Conservation (phyloP, 352 stramenopile genomes). For the Phytophthora colocasiae region DNA sequence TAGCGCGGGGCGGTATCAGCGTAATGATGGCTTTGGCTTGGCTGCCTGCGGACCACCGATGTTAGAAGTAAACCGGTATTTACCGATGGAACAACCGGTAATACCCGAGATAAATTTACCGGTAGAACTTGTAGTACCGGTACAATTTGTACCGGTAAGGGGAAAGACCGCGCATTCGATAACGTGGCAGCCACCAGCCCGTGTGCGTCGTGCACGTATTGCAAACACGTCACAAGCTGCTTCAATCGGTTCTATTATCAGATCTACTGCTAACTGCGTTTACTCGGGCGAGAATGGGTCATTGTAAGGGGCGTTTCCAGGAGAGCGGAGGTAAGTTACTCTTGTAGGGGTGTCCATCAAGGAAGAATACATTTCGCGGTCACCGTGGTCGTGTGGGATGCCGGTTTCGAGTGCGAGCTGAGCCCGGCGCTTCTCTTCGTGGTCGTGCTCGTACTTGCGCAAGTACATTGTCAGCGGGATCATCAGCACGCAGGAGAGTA, state of each 20-base stretch:
- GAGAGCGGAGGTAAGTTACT: constrained; percentile 66
- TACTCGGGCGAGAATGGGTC: constrained; percentile 38
- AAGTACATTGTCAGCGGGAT: constrained; percentile 69
- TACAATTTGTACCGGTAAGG: background rate
- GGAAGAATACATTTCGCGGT: constrained; percentile 50
- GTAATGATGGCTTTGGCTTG: constrained; percentile 25
- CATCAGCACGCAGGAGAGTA: constrained; percentile 61
- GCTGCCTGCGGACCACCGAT: constrained; percentile 17
- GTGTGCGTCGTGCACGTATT: no score
- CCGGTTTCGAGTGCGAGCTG: constrained; percentile 39
- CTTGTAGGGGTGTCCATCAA: constrained; percentile 54
- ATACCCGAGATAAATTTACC: background rate
- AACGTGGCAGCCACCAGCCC: no score
- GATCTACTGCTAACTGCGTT: background rate
- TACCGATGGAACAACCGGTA: background rate
- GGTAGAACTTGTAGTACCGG: background rate
- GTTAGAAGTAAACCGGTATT: constrained; percentile 11
- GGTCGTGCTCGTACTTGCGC: constrained; percentile 57
- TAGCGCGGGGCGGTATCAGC: constrained; percentile 23
- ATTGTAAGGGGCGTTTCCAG: constrained; percentile 37
- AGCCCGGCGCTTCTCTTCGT: constrained; percentile 45
- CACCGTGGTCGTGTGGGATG: constrained; percentile 17
- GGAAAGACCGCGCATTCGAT: no score
- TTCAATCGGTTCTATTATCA: constrained; percentile 10
- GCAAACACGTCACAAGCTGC: no score